These are phyloP conservation scores for Nothopassalora personata DNA, from an alignment of 2,329 filamentous ascomycete species.

Conservation along the genomic window DNA sequence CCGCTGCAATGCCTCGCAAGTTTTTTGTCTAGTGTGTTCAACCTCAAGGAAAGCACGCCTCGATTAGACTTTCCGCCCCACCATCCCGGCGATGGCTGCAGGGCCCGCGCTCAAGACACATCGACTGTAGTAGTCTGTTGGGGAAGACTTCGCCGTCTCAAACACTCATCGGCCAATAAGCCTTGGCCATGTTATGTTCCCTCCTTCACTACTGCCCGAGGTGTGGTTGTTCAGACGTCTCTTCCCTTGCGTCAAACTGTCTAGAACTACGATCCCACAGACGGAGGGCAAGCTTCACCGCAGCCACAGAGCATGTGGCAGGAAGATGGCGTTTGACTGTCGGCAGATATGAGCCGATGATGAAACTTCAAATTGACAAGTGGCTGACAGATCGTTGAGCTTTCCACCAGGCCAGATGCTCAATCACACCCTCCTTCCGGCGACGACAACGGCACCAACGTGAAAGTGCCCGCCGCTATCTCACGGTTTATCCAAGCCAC, in stretches of 20 bases:
- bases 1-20: neutral
- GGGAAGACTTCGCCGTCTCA: neutral
- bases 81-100: neutral
- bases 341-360: too few relatives aligned
- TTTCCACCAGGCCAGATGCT: neutral
- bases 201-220: neutral
- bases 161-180: neutral
- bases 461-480: neutral
- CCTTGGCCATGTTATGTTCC: neutral
- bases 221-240: neutral
- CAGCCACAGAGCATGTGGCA: too few relatives aligned
- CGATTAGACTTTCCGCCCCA: neutral
- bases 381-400: neutral
- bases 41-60: neutral
- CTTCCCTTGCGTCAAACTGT: neutral
- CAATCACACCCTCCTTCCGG: neutral
- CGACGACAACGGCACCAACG: neutral
- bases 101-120: neutral
- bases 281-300: too few relatives aligned
- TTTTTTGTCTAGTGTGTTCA: neutral
- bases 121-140: too few relatives aligned
- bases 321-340: too few relatives aligned
- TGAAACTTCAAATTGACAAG: too few relatives aligned
- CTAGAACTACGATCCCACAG: too few relatives aligned
- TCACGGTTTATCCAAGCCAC: conserved; percentile 1